A percentile compares a stretch with the other conserved stretches of the same genome.
phyloP scores from a whole-genome alignment of 2,329 filamentous ascomycete genomes.

The Diaporthe caulivora region DNA sequence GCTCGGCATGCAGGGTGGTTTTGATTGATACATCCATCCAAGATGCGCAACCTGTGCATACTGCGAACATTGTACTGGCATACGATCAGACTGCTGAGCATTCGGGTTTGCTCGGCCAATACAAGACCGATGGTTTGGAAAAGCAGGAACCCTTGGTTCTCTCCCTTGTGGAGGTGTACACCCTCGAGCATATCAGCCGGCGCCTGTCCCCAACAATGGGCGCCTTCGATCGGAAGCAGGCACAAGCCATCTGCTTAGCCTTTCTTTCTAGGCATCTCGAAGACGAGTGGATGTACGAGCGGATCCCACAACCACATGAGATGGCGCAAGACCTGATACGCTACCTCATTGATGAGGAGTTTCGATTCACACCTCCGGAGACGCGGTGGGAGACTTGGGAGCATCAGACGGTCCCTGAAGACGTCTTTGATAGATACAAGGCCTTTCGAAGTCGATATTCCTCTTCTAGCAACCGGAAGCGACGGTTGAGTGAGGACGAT shows the following conservation, averaged over 20 bases:
- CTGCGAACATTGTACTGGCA: slow-evolving; percentile 60
- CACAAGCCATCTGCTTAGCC: slow-evolving; percentile 51
- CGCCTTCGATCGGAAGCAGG: slow-evolving; percentile 60
- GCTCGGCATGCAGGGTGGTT: slow-evolving; percentile 35
- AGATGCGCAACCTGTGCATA: slow-evolving; percentile 6
- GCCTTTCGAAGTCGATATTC: slow-evolving; percentile 52
- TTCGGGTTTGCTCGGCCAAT: slow-evolving; percentile 50
- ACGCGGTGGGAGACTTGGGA: slow-evolving; percentile 53
- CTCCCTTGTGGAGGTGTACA: slow-evolving; percentile 62
- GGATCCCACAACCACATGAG: slow-evolving; percentile 56
- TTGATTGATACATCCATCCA: slow-evolving; percentile 30
- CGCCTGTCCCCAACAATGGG: slow-evolving; percentile 55
- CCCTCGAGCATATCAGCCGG: slow-evolving; percentile 68
- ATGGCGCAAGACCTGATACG: slow-evolving; percentile 59
- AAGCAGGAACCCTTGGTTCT: slow-evolving; percentile 58
- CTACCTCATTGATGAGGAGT: slow-evolving; percentile 38
- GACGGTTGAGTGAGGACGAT: slow-evolving; percentile 57
- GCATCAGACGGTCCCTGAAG: slow-evolving; percentile 59
- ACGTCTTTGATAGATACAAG: slow-evolving; percentile 61
- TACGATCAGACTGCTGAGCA: slow-evolving; percentile 65
- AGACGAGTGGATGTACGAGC: slow-evolving; percentile 41
- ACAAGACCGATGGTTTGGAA: slow-evolving; percentile 30
- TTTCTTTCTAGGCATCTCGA: slow-evolving; percentile 48
- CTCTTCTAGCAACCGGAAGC: slow-evolving; percentile 55
- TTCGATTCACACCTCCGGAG: slow-evolving; percentile 28